Evolutionary conservation across 805 yeast genomes (phyloP), one percentile per base, ranked within the genome.

Genomic region (Saccharomycopsis babjevae): DNA sequence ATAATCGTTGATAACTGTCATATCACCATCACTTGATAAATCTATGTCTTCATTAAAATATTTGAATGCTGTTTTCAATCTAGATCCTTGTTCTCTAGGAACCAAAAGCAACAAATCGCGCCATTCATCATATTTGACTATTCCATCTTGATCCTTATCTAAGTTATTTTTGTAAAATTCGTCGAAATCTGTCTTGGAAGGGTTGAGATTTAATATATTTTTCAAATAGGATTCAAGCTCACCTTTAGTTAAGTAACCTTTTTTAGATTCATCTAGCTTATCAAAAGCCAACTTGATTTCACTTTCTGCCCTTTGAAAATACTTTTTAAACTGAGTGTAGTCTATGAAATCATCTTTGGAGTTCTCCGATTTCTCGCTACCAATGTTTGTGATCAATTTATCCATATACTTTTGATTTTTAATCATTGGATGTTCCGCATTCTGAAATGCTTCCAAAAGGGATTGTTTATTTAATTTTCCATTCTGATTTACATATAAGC

Each of bases 11-110:
- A 86, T 85, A 42, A 93, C 78, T 0, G 96, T 86, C 64, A 92
- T 90, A 73, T 93, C 98, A 71, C 97, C 97, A 67, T 93, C 98
- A 0, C 96, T 82, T 5, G 93, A 85, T 50, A 91, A 73, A 68
- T 89, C 96, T 30, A 84, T 81, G 65, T 88, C 94, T 67, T 89
- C 96, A 61, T 82, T 84, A 64, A 92, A 85, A 70, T 85, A 89
- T 54, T 82, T 79, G 71, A 84, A 93, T 5, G 97, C 97, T 0
- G 97, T 86, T 67, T 82, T 80, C 64, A 84, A 84, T 68, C 94
- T 76, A 5, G 93, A 86, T 1, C 94, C 96, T 63, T 83, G 78
- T 22, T 82, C 73, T 57, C 94, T 76, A 3, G 99, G 99, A 74
- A 94, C 85, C 67, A 93, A 82, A 57, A 92, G 71, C 32, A 93